Percentiles rank a stretch among this genome's conserved stretches.
phyloP scores from a whole-genome alignment of 495 filamentous ascomycete species.

The Aspergillus mulundensis region DNA sequence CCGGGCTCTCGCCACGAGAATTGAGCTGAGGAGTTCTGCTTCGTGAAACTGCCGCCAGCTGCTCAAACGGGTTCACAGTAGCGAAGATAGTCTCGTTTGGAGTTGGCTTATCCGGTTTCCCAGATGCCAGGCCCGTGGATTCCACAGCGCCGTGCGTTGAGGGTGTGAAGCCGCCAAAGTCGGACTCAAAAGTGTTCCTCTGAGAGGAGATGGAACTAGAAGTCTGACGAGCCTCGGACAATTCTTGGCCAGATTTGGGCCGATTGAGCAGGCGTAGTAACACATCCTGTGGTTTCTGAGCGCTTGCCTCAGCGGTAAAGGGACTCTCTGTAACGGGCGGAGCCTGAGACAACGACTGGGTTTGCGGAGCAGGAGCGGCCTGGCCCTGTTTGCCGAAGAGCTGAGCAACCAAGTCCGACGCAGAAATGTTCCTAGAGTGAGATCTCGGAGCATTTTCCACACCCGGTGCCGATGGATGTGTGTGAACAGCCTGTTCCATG shows the following conservation, averaged over 20 bases:
- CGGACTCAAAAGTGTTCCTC: constrained; percentile 8
- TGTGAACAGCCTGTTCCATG: constrained; percentile 35
- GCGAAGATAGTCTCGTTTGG: constrained; percentile 58
- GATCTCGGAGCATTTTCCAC: constrained; percentile 32
- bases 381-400: constrained; percentile 43
- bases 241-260: constrained; percentile 40
- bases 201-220: constrained; percentile 16
- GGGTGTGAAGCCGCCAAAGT: constrained; percentile 5
- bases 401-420: constrained; percentile 62
- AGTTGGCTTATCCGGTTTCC: constrained; percentile 26
- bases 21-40: constrained; percentile 46
- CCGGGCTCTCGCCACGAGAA: constrained; percentile 35
- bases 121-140: constrained; percentile 17
- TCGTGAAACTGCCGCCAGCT: constrained; percentile 64
- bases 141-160: constrained; percentile 27
- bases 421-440: constrained; percentile 53
- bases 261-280: constrained; percentile 62
- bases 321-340: constrained; percentile 18
- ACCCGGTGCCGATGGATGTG: constrained; percentile 32
- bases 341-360: constrained; percentile 23
- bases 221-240: constrained; percentile 9
- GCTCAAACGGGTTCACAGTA: constrained; percentile 77
- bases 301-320: constrained; percentile 17
- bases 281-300: constrained; percentile 60
- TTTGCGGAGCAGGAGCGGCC: constrained; percentile 18